Evolutionary conservation across 2,329 filamentous ascomycete species (phyloP).

Genomic region (Samsoniella hepiali): DNA sequence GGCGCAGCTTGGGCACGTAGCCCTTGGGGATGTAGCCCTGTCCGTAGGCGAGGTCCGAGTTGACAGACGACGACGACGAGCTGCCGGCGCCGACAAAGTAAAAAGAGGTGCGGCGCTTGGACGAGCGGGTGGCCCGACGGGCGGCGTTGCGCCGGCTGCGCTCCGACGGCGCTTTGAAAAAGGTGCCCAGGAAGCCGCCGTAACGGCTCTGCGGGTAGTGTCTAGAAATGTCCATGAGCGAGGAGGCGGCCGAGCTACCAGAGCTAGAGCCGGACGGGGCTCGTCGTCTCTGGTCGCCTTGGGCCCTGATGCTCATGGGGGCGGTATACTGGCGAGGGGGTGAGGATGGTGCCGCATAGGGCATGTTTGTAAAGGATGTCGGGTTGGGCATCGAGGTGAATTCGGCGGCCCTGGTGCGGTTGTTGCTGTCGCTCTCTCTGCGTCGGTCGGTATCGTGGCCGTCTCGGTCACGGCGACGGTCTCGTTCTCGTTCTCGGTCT

Average conservation of each 20-base stretch:
- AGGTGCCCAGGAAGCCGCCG: constrained; percentile 57
- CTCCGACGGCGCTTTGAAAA: constrained; percentile 61
- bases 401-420: constrained; percentile 3
- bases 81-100: constrained; percentile 48
- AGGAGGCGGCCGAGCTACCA: constrained; percentile 51
- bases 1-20: constrained; percentile 24
- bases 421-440: constrained; percentile 4
- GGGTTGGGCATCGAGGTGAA: constrained; percentile 17
- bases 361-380: constrained; percentile 9
- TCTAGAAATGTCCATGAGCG: constrained; percentile 64
- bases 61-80: constrained; percentile 64
- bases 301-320: background rate
- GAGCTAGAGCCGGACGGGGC: constrained; percentile 30
- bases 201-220: constrained; percentile 44
- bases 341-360: constrained; percentile 7
- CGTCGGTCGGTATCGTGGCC: background rate
- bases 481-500: constrained; percentile 10
- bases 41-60: constrained; percentile 67
- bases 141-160: constrained; percentile 39
- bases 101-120: constrained; percentile 30
- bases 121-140: constrained; percentile 5
- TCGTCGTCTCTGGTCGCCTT: constrained; percentile 5
- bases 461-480: constrained; percentile 5
- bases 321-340: background rate
- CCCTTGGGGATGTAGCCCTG: constrained; percentile 51